A percentile compares a stretch with the other conserved stretches of the same genome.
Conservation (phyloP, 208 protist species). For the Porcisia deanei region DNA sequence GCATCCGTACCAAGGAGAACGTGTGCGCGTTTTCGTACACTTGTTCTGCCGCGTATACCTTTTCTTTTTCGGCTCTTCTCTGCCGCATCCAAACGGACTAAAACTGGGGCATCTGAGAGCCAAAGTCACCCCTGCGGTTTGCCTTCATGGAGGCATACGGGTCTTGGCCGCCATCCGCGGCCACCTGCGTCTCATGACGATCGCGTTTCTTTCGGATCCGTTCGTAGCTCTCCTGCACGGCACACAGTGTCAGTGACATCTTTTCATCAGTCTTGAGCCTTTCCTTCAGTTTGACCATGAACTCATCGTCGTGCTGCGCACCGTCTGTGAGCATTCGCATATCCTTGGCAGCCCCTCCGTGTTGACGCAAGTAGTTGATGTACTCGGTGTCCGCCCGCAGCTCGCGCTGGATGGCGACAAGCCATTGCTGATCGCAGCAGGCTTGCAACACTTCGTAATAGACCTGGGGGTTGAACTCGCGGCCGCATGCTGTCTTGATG, state of each 20-base stretch:
- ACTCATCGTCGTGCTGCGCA: slow-evolving; percentile 75
- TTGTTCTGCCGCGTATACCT: not conserved
- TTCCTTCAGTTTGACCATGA: slow-evolving; percentile 77
- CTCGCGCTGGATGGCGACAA: slow-evolving; percentile 83
- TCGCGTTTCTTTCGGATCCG: slow-evolving; percentile 82
- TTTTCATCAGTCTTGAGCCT: slow-evolving; percentile 71
- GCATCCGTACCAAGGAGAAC: no score
- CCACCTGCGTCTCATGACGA: slow-evolving; percentile 75
- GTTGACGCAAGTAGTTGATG: slow-evolving; percentile 60
- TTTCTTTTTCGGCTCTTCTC: no score
- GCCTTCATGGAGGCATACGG: slow-evolving; percentile 73
- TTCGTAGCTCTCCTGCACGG: slow-evolving; percentile 83
- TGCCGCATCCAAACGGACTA: no score
- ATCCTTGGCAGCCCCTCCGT: slow-evolving; percentile 72
- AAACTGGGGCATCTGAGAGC: slow-evolving; percentile 55
- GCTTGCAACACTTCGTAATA: slow-evolving; percentile 88
- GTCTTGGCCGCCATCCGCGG: slow-evolving; percentile 74
- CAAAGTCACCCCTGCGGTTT: slow-evolving; percentile 60
- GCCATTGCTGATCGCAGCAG: slow-evolving; percentile 85
- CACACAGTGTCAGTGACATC: slow-evolving; percentile 81
- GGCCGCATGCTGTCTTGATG: slow-evolving; percentile 76
- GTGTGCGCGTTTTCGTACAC: no score
- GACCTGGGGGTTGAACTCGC: slow-evolving; percentile 74
- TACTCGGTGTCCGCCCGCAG: slow-evolving; percentile 76
- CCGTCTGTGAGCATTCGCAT: slow-evolving; percentile 65